Conservation (phyloP, 768 basidiomycete genomes). For the Dentipellis fragilis region DNA sequence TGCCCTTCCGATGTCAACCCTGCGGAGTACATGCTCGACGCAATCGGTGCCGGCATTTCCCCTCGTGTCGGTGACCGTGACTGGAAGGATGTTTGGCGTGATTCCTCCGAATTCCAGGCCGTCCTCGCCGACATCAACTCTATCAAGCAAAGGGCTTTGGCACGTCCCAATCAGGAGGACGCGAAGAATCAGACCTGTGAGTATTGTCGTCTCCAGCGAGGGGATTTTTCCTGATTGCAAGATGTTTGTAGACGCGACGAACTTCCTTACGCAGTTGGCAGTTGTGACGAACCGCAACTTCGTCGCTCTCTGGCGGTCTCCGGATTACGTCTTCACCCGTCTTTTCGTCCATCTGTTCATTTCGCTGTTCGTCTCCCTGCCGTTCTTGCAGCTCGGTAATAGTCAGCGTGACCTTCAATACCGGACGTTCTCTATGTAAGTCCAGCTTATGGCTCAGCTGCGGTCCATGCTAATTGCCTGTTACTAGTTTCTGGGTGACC, state of each 20-base stretch:
- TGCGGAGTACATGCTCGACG: constrained; percentile 66
- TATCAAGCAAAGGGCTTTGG: constrained; percentile 22
- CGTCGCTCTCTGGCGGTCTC: constrained; percentile 68
- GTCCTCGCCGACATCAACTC: constrained; percentile 28
- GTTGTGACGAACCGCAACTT: constrained; percentile 60
- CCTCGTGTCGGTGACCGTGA: constrained; percentile 67
- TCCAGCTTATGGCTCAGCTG: constrained; percentile 4
- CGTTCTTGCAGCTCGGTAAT: constrained; percentile 67
- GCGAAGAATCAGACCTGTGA: constrained; percentile 1
- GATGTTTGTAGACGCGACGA: constrained; percentile 49
- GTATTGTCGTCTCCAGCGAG: neutral
- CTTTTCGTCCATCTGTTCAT: constrained; percentile 67
- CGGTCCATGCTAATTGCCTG: neutral
- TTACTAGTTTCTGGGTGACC: constrained; percentile 50
- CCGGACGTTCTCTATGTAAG: constrained; percentile 70
- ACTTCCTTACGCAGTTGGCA: constrained; percentile 65
- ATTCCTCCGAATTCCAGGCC: constrained; percentile 45
- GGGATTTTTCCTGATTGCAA: neutral
- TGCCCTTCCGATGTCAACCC: constrained; percentile 78
- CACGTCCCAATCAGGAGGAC: neutral
- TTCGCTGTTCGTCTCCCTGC: constrained; percentile 63
- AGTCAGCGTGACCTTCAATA: constrained; percentile 64
- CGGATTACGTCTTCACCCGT: constrained; percentile 79
- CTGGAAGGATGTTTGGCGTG: constrained; percentile 81
- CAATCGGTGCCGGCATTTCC: constrained; percentile 77